Conservation (phyloP, 2,329 filamentous ascomycete genomes). For the Rhynchosporium secalis region DNA sequence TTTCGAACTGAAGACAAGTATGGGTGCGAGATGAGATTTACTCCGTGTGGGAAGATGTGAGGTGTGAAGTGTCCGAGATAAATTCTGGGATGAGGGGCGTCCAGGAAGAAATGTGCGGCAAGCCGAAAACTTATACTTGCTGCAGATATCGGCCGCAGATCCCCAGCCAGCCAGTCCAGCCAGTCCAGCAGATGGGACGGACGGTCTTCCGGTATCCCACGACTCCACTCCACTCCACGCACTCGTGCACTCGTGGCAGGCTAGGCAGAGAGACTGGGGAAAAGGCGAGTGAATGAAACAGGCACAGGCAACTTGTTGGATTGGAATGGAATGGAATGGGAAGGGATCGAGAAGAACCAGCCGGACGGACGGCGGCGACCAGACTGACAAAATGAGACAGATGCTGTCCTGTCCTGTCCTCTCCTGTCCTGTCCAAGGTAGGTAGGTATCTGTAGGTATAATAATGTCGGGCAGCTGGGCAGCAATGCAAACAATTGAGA, state of each 20-base stretch:
- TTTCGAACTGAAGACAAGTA: constrained; percentile 27
- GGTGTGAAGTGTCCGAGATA: constrained; percentile 18
- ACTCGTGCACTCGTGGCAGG: constrained; percentile 9
- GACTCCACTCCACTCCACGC: constrained; percentile 7
- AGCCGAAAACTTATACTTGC: constrained; percentile 33
- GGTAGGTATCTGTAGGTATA: too few relatives aligned
- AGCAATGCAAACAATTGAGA: constrained; percentile 29
- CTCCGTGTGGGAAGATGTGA: neutral
- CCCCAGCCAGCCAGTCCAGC: neutral
- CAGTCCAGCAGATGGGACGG: constrained; percentile 1
- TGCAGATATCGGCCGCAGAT: constrained; percentile 20
- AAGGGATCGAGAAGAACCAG: neutral
- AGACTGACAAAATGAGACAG: neutral
- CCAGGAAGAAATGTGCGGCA: constrained; percentile 29
- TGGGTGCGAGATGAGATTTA: constrained; percentile 12
- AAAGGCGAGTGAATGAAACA: neutral
- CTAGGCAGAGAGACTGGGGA: neutral
- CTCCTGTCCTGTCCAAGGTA: too few relatives aligned
- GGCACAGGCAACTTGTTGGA: neutral
- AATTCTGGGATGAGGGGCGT: constrained; percentile 23
- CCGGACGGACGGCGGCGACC: neutral
- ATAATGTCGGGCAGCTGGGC: constrained; percentile 28
- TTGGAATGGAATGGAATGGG: neutral
- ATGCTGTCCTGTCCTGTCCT: too few relatives aligned
- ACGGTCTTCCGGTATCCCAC: neutral